Base-by-base conservation (phyloP, 805 yeast species). In the Sugiyamaella lignohabitans region DNA sequence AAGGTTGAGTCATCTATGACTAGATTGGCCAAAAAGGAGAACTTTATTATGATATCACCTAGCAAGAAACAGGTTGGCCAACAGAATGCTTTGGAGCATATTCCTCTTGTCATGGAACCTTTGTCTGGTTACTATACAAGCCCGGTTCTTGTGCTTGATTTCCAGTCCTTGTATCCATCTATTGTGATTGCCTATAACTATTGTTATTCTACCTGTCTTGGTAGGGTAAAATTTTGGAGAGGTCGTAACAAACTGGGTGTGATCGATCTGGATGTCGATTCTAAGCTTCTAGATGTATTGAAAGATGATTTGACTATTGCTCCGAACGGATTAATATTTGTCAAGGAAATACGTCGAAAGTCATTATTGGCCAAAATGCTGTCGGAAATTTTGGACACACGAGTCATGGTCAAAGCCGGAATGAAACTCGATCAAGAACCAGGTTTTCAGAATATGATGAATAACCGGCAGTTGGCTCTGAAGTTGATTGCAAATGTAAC, bases 91-190 rank as follows among this genome's bases (percentile, higher is more conserved):
- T 66, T 93, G 34, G 96, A 88, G 57, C 82, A 88, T 51, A 78
- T 93, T 3, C 96, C 98, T 0, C 69, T 93, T 44, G 87, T 93
- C 2, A 80, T 93, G 89, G 98, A 93, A 59, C 98, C 98, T 0
- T 76, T 77, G 20, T 79, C 95, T 3, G 80, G 78, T 17, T 85
- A 82, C 54, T 93, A 88, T 62, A 87, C 86, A 47, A 83, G 91
- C 48, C 98, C 98, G 0, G 69, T 93, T 23, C 76, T 89, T 16
- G 98, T 93, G 0, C 66, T 93, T 18, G 98, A 93, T 62, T 93
- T 93, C 59, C 96, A 91, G 57, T 87, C 97, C 0, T 71, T 93
- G 42, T 93, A 93, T 60, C 98, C 98, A 0, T 89, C 98, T 0
- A 73, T 93, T 11, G 76, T 91, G 61, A 86, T 87, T 59, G 98